A percentile compares a stretch with the other conserved stretches of the same genome.
phyloP scores from a whole-genome alignment of 495 filamentous ascomycete genomes.

The Bryoglossum gracile region DNA sequence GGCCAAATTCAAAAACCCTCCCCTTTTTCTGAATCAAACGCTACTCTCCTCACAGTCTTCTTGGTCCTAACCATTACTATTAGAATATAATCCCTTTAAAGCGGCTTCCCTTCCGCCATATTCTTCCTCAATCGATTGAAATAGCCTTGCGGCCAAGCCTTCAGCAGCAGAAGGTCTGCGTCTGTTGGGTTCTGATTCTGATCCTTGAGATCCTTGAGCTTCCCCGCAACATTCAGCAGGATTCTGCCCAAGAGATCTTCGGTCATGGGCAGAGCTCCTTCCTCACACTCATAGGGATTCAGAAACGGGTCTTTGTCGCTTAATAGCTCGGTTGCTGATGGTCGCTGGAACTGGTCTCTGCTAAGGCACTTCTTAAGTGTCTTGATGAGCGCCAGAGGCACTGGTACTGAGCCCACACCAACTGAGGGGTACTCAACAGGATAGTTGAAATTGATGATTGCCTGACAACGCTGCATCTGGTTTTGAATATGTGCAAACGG shows the following conservation, averaged over 20 bases:
- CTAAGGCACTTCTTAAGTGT: constrained; percentile 76
- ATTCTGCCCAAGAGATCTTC: constrained; percentile 72
- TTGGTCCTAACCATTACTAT: no score
- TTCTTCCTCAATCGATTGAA: constrained; percentile 21
- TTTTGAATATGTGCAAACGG: constrained; percentile 89
- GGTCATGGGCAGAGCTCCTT: constrained; percentile 62
- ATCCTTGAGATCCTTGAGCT: no score
- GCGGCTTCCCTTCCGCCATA: constrained; percentile 16
- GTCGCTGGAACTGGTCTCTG: constrained; percentile 68
- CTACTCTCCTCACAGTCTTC: no score
- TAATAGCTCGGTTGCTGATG: constrained; percentile 71
- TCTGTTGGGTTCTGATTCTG: constrained; percentile 63
- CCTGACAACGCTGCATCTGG: constrained; percentile 64
- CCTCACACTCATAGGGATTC: constrained; percentile 57
- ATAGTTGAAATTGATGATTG: constrained; percentile 84
- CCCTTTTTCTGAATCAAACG: no score
- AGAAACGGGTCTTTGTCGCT: constrained; percentile 68
- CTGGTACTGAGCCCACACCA: constrained; percentile 63
- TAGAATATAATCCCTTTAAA: constrained; percentile 2
- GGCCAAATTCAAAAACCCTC: neutral
- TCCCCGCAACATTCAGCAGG: constrained; percentile 65
- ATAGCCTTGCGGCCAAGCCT: constrained; percentile 52
- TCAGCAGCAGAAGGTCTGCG: constrained; percentile 53
- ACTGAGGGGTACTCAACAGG: constrained; percentile 71
- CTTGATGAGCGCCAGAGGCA: constrained; percentile 62